Base-by-base conservation (phyloP, 768 basidiomycete species). In the Brasilioporus rufonigricans region DNA sequence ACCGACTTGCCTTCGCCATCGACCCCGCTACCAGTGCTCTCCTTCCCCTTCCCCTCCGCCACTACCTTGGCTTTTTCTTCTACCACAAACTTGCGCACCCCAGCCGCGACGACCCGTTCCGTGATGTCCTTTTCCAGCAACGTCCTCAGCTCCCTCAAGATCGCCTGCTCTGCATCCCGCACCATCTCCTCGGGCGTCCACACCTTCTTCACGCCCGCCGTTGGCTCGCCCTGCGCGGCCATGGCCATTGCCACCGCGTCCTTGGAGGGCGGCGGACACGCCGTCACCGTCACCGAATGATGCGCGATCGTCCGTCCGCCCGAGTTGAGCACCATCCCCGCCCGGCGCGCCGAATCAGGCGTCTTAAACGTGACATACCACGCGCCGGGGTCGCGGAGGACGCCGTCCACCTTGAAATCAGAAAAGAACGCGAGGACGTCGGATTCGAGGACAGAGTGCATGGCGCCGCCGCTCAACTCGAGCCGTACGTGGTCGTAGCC, bases 281-380 rank as follows among this genome's bases (percentile, higher is more conserved):
- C 76, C 12, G 79, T 77, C 24, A 89, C 71, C 14, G 76, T 78
- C 19, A 89, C 84, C 19, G 81, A 70, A 57, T 83, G 83, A 59
- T 83, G 80, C 1, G 77, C 80, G 3, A 90, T 78, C 53, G 76
- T 81, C 38, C 80, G 81, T 13, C 74, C 73, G 6, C 71, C 74
- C 7, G 73, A 71, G 56, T 72, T 74, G 33, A 94, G 79, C 4
- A 91, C 84, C 60, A 82, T 80, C 10, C 79, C 78, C 0, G 91
- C 89, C 4, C 86, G 77, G 7, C 83, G 76, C 0, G 93, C 93
- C 0, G 80, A 68, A 51, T 81, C 81, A 2, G 76, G 65, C 5
- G 82, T 80, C 19, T 74, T 65, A 67, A 97, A 98, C 4, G 92
- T 89, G 58, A 94, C 80, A 65, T 93, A 95, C 78, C 91, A 87